Percentiles rank a stretch among this genome's conserved stretches.
phyloP scores from a whole-genome alignment of 768 basidiomycete species.

The Tephrocybe sp. region DNA sequence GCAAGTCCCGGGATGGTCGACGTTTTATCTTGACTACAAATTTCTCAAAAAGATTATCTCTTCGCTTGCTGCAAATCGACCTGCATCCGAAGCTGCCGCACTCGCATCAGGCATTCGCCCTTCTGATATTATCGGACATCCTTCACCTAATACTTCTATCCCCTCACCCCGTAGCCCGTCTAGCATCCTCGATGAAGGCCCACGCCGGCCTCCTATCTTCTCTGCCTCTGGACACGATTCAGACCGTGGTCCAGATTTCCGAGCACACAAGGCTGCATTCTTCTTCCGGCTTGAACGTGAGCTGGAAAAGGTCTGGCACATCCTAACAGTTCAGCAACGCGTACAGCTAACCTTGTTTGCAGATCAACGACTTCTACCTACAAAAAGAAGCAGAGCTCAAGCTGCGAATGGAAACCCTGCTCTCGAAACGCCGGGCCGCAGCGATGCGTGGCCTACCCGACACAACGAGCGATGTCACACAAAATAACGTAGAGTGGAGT shows the following conservation, averaged over 20 bases:
- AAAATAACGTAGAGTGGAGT: slow-evolving; percentile 85
- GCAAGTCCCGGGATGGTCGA: slow-evolving; percentile 95
- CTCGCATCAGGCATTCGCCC: slow-evolving; percentile 82
- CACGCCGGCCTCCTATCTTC: slow-evolving; percentile 55
- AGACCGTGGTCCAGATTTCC: slow-evolving; percentile 81
- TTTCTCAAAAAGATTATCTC: slow-evolving; percentile 98
- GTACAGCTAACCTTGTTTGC: neutral
- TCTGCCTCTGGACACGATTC: slow-evolving; percentile 62
- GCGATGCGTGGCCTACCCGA: slow-evolving; percentile 72
- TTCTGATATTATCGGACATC: slow-evolving; percentile 41
- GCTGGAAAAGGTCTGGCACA: slow-evolving; percentile 78
- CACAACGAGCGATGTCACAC: slow-evolving; percentile 53
- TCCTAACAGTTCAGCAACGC: slow-evolving; percentile 3
- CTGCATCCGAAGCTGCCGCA: slow-evolving; percentile 86
- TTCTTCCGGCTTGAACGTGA: slow-evolving; percentile 99
- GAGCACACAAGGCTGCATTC: slow-evolving; percentile 94
- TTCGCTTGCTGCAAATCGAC: slow-evolving; percentile 85
- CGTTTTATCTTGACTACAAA: slow-evolving; percentile 97
- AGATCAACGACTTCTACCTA: slow-evolving; percentile 98
- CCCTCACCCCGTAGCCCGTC: slow-evolving; percentile 30
- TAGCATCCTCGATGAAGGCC: slow-evolving; percentile 37
- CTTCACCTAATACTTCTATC: slow-evolving; percentile 23
- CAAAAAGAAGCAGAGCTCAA: slow-evolving; percentile 96
- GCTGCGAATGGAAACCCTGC: slow-evolving; percentile 84
- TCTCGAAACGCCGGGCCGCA: slow-evolving; percentile 89